phyloP scores from a whole-genome alignment of 306 rosid species.

The Potentilla sterilis region DNA sequence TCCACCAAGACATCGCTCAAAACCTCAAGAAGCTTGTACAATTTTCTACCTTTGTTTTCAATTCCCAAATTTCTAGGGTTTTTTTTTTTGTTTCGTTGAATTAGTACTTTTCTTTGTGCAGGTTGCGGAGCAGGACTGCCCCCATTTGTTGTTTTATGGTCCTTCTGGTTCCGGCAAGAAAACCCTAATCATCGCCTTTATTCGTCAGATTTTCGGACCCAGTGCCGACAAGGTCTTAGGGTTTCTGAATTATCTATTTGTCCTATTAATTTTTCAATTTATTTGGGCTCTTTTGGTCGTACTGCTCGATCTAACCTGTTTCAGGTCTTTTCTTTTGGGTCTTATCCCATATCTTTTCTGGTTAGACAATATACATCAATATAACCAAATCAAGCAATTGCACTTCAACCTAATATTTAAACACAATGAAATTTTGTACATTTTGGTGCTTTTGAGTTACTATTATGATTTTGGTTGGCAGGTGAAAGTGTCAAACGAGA shows the following conservation, averaged over 20 bases:
- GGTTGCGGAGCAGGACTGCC: conserved; percentile 90
- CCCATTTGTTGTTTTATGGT: conserved; percentile 93
- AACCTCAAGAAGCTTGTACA: conserved; percentile 85
- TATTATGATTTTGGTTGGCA: conserved; percentile 37
- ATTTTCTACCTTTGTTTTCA: neutral
- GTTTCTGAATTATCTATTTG: neutral
- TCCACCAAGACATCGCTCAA: conserved; percentile 67
- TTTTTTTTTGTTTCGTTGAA: neutral
- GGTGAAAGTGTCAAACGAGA: conserved; percentile 89
- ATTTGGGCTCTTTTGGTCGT: too few species aligned
- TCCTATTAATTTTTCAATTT: too few species aligned
- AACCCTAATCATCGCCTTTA: conserved; percentile 90
- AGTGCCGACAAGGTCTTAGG: conserved; percentile 72
- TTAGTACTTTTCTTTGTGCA: conserved; percentile 2
- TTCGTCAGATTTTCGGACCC: conserved; percentile 89
- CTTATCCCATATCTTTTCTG: too few species aligned
- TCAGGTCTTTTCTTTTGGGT: too few species aligned
- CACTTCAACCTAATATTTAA: neutral
- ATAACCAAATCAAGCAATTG: too few species aligned
- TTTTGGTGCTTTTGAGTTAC: neutral
- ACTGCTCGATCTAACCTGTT: too few species aligned
- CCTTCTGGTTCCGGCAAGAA: conserved; percentile 97
- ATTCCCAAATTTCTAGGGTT: neutral
- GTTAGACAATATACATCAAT: too few species aligned
- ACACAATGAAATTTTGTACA: neutral